Evolutionary conservation across 139 green algal genomes (phyloP).

Genomic region (Ulvella scutata): DNA sequence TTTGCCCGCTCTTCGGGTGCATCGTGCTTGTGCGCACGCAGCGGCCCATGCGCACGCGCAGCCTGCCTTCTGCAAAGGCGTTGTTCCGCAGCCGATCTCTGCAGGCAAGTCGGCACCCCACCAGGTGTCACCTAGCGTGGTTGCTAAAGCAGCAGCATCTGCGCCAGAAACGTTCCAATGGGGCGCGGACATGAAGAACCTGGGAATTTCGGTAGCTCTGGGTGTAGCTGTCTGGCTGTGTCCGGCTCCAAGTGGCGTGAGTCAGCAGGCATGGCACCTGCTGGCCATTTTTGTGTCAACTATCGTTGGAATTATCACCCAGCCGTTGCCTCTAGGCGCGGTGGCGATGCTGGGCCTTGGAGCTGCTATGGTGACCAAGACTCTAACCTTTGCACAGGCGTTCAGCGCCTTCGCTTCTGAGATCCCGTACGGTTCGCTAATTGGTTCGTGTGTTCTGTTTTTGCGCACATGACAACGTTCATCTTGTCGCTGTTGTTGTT

Average conservation of each 20-base stretch:
- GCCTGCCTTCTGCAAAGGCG: no score
- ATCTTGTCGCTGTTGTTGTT: no score
- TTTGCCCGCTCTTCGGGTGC: no score
- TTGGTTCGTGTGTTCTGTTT: no score
- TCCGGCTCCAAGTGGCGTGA: constrained; percentile 65
- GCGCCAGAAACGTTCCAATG: constrained; percentile 40
- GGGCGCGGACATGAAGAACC: constrained; percentile 72
- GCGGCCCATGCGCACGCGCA: no score
- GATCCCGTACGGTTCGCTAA: constrained; percentile 62
- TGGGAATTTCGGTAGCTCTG: constrained; percentile 67
- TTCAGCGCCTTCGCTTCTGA: constrained; percentile 92
- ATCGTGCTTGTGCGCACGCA: no score
- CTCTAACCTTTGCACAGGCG: constrained; percentile 86
- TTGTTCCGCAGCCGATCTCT: no score
- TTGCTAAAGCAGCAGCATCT: not conserved
- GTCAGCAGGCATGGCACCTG: constrained; percentile 66
- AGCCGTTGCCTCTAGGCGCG: constrained; percentile 86
- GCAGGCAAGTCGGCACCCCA: no score
- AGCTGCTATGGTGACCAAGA: constrained; percentile 81
- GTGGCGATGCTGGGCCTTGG: constrained; percentile 93
- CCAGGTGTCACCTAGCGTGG: no score
- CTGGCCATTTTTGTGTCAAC: constrained; percentile 85
- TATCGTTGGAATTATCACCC: constrained; percentile 90
- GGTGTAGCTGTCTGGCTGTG: constrained; percentile 59
- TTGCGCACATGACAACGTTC: no score